Percentiles rank a stretch among this genome's conserved stretches.
Evolutionary conservation across 805 yeast genomes (phyloP).

Genomic region (Schwanniomyces occidentalis): DNA sequence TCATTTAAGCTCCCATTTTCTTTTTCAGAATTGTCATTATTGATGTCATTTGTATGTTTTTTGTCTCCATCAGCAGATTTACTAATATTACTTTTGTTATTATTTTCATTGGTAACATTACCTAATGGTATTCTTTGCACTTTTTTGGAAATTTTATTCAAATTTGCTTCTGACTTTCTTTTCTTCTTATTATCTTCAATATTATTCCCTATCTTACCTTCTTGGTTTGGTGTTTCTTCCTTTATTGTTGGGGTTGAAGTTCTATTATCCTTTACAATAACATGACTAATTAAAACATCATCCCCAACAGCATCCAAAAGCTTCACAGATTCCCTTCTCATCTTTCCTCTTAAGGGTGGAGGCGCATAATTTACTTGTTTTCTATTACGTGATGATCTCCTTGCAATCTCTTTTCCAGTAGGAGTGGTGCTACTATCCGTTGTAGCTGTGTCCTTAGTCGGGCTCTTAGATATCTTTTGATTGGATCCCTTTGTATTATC

Average conservation of each 20-base stretch:
- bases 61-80: not conserved
- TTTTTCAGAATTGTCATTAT: not conserved
- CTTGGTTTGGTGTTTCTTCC: slow-evolving; percentile 3
- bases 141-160: slow-evolving; percentile 2
- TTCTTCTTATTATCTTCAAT: slow-evolving; percentile 6
- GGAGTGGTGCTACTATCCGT: no score
- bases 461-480: no score
- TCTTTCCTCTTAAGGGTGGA: slow-evolving; percentile 65
- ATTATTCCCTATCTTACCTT: not conserved
- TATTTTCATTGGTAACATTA: slow-evolving; percentile 26
- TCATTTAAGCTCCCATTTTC: slow-evolving; percentile 15
- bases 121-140: slow-evolving; percentile 20
- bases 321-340: slow-evolving; percentile 64
- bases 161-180: slow-evolving; percentile 6
- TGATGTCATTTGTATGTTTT: not conserved
- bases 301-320: slow-evolving; percentile 61
- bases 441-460: no score
- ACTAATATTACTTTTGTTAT: not conserved
- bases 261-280: slow-evolving; percentile 6
- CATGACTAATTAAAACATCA: slow-evolving; percentile 17
- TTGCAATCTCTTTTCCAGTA: slow-evolving; percentile 14
- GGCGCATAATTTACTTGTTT: slow-evolving; percentile 64
- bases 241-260: slow-evolving; percentile 5
- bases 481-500: no score
- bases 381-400: slow-evolving; percentile 51